phyloP scores from a whole-genome alignment of 2,329 filamentous ascomycete genomes.

The Thielaviopsis cerberus region DNA sequence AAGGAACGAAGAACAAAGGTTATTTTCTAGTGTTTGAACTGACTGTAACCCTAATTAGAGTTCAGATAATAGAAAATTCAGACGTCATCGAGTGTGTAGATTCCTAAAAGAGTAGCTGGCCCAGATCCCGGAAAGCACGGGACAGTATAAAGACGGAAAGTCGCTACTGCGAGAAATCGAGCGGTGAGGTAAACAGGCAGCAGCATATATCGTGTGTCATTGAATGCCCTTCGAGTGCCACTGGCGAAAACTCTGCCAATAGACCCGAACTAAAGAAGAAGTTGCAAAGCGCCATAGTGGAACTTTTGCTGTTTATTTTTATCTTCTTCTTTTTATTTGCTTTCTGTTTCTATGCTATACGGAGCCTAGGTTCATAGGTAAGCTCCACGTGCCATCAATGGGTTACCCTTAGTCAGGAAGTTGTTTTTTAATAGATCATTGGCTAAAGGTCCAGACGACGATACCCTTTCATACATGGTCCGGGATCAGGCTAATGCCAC shows the following conservation, averaged over 20 bases:
- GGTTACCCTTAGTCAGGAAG: not conserved
- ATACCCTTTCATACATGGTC: no score
- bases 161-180: not conserved
- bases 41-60: not conserved
- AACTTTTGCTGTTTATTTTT: not conserved
- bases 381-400: not conserved
- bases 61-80: not conserved
- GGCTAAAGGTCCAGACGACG: not conserved
- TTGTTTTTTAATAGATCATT: not conserved
- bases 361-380: not conserved
- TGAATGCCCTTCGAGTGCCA: not conserved
- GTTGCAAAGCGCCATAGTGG: not conserved
- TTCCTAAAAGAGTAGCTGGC: not conserved
- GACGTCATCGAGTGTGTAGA: not conserved
- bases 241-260: not conserved
- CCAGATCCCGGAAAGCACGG: not conserved
- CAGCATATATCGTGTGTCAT: not conserved
- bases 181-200: not conserved
- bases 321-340: not conserved
- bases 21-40: not conserved
- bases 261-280: not conserved
- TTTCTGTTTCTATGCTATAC: not conserved
- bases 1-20: not conserved
- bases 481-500: no score
- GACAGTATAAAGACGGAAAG: not conserved